Percentiles rank a stretch among this genome's conserved stretches.
Conservation (phyloP, 257 asterid species). For the Ilex asprella region DNA sequence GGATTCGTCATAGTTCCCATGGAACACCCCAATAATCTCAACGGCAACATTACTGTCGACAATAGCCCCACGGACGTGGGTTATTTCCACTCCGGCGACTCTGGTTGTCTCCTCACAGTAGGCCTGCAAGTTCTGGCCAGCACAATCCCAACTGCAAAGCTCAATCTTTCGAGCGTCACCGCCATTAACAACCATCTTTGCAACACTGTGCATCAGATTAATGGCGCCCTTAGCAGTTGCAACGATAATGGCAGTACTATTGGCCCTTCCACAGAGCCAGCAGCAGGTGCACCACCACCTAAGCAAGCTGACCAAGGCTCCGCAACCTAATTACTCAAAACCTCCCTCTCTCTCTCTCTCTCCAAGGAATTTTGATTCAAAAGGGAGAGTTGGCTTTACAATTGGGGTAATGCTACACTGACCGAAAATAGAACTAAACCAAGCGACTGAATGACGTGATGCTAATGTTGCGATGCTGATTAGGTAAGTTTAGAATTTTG, state of each 20-base stretch:
- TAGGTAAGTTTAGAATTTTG: too few relatives aligned
- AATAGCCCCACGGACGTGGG: conserved; percentile 13
- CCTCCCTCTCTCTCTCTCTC: conserved; percentile 21
- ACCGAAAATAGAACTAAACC: too few relatives aligned
- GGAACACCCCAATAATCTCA: conserved; percentile 10
- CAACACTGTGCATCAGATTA: conserved; percentile 72
- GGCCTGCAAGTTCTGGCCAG: conserved; percentile 78
- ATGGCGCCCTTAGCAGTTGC: conserved; percentile 28
- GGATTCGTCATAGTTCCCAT: conserved; percentile 69
- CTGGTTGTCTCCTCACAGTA: conserved; percentile 75
- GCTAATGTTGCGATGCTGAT: too few relatives aligned
- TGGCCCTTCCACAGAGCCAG: conserved; percentile 17
- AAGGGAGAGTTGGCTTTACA: too few relatives aligned
- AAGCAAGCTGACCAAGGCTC: conserved; percentile 27
- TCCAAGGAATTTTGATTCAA: too few relatives aligned
- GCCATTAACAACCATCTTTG: conserved; percentile 68
- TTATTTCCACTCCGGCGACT: conserved; percentile 9
- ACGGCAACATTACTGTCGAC: conserved; percentile 5
- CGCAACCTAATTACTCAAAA: conserved; percentile 31
- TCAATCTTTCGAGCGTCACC: conserved; percentile 68
- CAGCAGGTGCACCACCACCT: conserved; percentile 6
- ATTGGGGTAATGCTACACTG: too few relatives aligned
- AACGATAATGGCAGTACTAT: conserved; percentile 2
- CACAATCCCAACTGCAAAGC: conserved; percentile 73
- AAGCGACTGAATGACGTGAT: too few relatives aligned